Evolutionary conservation across 805 yeast species (phyloP).

Genomic region (Wickerhamiella kazuoi): DNA sequence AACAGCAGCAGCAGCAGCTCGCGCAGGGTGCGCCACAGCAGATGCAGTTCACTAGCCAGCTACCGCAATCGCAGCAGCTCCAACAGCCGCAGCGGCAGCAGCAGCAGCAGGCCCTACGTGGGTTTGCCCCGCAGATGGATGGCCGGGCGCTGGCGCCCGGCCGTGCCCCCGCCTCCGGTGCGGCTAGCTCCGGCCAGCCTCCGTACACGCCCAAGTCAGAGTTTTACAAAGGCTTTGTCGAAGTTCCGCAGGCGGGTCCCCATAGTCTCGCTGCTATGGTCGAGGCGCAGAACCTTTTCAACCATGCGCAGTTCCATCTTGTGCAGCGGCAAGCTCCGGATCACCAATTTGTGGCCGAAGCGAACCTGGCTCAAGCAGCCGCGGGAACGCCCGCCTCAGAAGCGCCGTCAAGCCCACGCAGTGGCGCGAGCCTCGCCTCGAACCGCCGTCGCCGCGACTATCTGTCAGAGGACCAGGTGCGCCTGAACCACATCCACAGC

Average conservation of each 20-base stretch:
- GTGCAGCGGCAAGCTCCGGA: neutral
- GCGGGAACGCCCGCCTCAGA: neutral
- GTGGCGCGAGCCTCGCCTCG: neutral
- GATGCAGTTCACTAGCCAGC: too few relatives aligned
- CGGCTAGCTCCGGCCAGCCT: neutral
- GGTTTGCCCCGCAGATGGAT: too few relatives aligned
- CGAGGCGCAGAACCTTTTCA: neutral
- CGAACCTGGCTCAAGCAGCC: too few relatives aligned
- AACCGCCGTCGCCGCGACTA: constrained; percentile 10
- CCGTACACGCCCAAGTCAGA: neutral
- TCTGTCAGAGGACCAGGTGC: constrained; percentile 22
- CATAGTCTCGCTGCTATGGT: neutral
- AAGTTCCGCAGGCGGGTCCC: neutral
- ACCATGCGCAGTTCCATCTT: neutral
- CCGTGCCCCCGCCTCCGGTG: too few relatives aligned
- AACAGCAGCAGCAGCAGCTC: neutral
- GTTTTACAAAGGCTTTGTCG: constrained; percentile 1
- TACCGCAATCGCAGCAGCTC: neutral
- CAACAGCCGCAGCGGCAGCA: neutral
- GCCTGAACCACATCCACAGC: constrained; percentile 24
- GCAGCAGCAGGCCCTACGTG: neutral
- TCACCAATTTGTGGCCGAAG: too few relatives aligned
- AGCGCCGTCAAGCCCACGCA: neutral
- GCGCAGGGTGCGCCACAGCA: neutral
- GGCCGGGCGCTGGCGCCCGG: too few relatives aligned